phyloP scores from a whole-genome alignment of 352 stramenopile species.

The Phytophthora sojae region DNA sequence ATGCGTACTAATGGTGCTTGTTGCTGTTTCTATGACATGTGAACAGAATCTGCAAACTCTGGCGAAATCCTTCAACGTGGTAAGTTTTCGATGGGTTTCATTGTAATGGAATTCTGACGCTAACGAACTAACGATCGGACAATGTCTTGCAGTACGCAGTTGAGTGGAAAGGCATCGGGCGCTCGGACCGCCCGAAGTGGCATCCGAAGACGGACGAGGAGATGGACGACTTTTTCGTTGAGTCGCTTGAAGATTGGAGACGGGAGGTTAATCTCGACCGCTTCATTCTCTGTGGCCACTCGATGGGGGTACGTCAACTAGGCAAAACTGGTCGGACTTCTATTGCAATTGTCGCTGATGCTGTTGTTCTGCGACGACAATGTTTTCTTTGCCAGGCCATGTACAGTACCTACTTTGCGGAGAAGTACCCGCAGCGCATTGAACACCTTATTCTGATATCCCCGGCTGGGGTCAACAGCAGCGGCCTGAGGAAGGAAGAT shows the following conservation, averaged over 20 bases:
- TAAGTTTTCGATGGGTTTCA: conserved; percentile 31
- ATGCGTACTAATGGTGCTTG: background rate
- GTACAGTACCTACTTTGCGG: conserved; percentile 81
- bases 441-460: conserved; percentile 85
- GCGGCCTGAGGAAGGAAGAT: conserved; percentile 43
- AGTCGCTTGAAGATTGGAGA: conserved; percentile 81
- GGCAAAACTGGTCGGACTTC: too few species aligned
- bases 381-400: conserved; percentile 50
- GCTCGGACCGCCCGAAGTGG: conserved; percentile 71
- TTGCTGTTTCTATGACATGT: background rate
- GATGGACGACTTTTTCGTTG: conserved; percentile 83
- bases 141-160: conserved; percentile 67
- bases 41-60: conserved; percentile 75
- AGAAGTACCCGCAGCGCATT: conserved; percentile 74
- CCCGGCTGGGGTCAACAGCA: conserved; percentile 66
- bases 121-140: background rate
- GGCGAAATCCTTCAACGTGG: conserved; percentile 83
- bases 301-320: conserved; percentile 70
- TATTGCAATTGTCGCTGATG: background rate
- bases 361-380: background rate
- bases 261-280: conserved; percentile 67
- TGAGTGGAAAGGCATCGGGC: conserved; percentile 84
- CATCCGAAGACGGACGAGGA: conserved; percentile 70
- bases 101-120: background rate
- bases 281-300: conserved; percentile 81